These are phyloP conservation scores for Erodium texanum DNA, from an alignment of 441 rosid genomes.

Conservation along the genomic window DNA sequence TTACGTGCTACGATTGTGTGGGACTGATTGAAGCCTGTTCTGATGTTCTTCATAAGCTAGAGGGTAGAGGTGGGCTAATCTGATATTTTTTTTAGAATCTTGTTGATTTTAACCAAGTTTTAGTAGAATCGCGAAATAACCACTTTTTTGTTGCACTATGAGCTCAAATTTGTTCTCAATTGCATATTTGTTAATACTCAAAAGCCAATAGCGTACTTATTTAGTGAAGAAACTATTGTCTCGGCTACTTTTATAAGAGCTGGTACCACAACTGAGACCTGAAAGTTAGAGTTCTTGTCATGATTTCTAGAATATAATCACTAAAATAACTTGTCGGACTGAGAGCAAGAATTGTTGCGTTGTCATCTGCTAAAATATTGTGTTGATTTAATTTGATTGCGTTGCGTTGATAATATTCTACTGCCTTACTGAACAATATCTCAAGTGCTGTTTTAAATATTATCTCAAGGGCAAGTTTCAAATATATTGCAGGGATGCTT, in stretches of 20 bases:
- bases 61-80: conserved; percentile 34
- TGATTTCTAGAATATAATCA: not conserved
- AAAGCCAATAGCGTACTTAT: not conserved
- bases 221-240: not conserved
- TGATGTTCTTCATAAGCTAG: conserved; percentile 33
- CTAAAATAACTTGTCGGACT: not conserved
- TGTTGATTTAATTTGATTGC: not conserved
- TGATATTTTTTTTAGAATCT: not conserved
- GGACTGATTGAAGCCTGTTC: conserved; percentile 40
- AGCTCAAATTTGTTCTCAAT: not conserved
- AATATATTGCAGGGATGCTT: conserved; percentile 31
- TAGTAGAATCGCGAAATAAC: not conserved
- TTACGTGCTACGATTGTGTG: conserved; percentile 26
- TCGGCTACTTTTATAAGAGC: not conserved
- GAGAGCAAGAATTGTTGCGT: not conserved
- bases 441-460: not conserved
- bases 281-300: not conserved
- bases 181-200: not conserved
- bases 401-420: not conserved
- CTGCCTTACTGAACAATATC: not conserved
- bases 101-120: not conserved
- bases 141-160: not conserved
- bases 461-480: not conserved
- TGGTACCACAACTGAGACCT: not conserved
- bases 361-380: not conserved